phyloP scores from a whole-genome alignment of 768 basidiomycete genomes.

The Sistotremastrum niveocremeum region DNA sequence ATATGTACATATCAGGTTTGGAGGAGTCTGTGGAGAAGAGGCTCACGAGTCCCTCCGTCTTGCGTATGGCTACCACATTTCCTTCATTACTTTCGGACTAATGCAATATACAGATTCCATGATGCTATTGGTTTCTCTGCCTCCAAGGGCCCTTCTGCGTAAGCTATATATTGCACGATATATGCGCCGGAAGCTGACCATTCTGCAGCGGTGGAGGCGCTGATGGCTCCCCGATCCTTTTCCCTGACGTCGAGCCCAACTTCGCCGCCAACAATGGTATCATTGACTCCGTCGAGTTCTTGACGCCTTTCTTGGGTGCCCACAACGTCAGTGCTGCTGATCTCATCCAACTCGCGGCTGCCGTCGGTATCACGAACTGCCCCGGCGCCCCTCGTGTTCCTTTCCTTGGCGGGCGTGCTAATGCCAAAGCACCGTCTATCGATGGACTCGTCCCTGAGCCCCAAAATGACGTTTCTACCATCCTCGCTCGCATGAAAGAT shows the following conservation, averaged over 20 bases:
- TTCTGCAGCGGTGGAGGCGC: conserved; percentile 16
- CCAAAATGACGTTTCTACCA: conserved; percentile 2
- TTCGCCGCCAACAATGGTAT: conserved; percentile 14
- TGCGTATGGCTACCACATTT: not conserved
- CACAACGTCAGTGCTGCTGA: conserved; percentile 18
- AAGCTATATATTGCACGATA: not conserved
- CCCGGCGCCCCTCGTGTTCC: conserved; percentile 29
- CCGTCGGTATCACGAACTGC: conserved; percentile 29
- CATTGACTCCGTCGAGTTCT: conserved; percentile 2
- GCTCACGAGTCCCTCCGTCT: conserved; percentile 2
- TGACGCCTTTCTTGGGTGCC: conserved; percentile 6
- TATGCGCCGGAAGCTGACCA: too few species aligned
- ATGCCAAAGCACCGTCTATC: conserved; percentile 3
- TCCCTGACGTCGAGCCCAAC: conserved; percentile 26
- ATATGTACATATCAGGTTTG: too few species aligned
- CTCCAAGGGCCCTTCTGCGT: not conserved
- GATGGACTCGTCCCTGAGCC: conserved; percentile 5
- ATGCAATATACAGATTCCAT: not conserved
- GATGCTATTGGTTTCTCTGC: conserved; percentile 3
- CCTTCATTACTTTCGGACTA: too few species aligned
- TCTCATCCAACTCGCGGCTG: conserved; percentile 32
- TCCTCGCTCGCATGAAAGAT: conserved; percentile 5
- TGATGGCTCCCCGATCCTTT: conserved; percentile 37
- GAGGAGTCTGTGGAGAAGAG: too few species aligned
- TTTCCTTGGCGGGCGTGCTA: conserved; percentile 17